Evolutionary conservation across 176 grass and related monocot genomes (phyloP), one percentile per base, ranked within the genome.

Genomic region (Secale cereale): DNA sequence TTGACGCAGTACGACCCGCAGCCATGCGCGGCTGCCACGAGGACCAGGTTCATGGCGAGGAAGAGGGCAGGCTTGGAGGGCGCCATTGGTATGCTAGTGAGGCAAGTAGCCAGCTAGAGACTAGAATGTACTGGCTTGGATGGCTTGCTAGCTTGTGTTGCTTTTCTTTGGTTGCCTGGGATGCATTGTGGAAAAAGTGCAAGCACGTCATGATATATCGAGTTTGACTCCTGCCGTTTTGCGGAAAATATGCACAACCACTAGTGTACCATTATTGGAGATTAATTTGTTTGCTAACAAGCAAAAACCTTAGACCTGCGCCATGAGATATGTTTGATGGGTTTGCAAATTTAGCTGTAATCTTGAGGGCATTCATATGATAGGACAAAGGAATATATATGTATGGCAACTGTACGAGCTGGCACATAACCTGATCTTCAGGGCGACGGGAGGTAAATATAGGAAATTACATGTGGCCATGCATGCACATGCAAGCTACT

Each of bases 1-100:
- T n/a, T n/a, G 3, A 85, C 64, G 48, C 85, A 91, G 46, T 40
- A n/a, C 3, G 76, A 11, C 4, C 40, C 11, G 10, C 91, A 92
- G 22, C 70, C 87, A 1, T 85, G 81, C 23, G 59, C 63, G 12
- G 67, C 54, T 5, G 70, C 82, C 4, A 92, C 29, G 70, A 80
- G 33, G 35, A 87, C 23, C 28, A 87, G 28, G 40, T 78, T 76
- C 10, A 89, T 4, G 30, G 68, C 52, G 19, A 92, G 65, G 65
- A 81, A 68, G 19, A 87, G 33, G 23, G 63, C 84, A 59, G 66
- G 14, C 75, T 65, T 78, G 35, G 32, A 54, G 20, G 70, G 54
- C 43, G 70, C 86, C 90, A 82, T 88, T 35, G 37, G 63, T 86
- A 73, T 27, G 7, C 1, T 40, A 0, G 1, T 26, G 39, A 48